These are phyloP conservation scores for Pleurotus cornucopiae DNA, from an alignment of 768 basidiomycete genomes.

Conservation along the genomic window DNA sequence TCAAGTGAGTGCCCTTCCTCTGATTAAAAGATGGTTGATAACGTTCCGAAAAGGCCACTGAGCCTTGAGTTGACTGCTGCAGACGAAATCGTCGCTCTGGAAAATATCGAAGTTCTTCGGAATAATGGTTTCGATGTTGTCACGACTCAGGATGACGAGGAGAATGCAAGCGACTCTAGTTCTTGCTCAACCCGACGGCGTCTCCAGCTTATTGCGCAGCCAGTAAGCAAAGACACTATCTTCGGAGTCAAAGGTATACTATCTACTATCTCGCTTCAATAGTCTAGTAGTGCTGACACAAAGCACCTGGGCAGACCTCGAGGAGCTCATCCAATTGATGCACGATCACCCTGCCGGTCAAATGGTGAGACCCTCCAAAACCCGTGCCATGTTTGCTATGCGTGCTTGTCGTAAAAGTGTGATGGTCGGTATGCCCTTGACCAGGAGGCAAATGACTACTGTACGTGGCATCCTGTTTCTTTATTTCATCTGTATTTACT, in stretches of 20 bases:
- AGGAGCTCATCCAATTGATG: constrained; percentile 87
- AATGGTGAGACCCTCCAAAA: constrained; percentile 91
- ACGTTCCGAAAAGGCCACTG: constrained; percentile 54
- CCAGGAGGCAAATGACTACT: constrained; percentile 67
- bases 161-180: constrained; percentile 13
- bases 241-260: constrained; percentile 81
- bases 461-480: constrained; percentile 33
- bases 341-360: constrained; percentile 71
- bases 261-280: constrained; percentile 1
- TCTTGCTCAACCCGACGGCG: constrained; percentile 28
- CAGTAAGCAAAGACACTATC: constrained; percentile 85
- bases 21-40: constrained; percentile 3
- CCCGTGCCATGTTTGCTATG: constrained; percentile 93
- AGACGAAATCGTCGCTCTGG: constrained; percentile 83
- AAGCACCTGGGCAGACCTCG: constrained; percentile 59
- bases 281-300: background rate
- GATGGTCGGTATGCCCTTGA: constrained; percentile 91
- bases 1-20: constrained; percentile 50
- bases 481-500: background rate
- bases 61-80: constrained; percentile 80
- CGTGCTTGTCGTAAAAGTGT: constrained; percentile 94
- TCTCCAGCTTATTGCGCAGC: constrained; percentile 74
- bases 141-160: constrained; percentile 42
- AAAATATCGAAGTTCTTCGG: constrained; percentile 79
- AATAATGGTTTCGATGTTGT: constrained; percentile 89